Percentiles rank a stretch among this genome's conserved stretches.
Evolutionary conservation across 257 asterid species (phyloP).

Genomic region (Solanum tacnaense): DNA sequence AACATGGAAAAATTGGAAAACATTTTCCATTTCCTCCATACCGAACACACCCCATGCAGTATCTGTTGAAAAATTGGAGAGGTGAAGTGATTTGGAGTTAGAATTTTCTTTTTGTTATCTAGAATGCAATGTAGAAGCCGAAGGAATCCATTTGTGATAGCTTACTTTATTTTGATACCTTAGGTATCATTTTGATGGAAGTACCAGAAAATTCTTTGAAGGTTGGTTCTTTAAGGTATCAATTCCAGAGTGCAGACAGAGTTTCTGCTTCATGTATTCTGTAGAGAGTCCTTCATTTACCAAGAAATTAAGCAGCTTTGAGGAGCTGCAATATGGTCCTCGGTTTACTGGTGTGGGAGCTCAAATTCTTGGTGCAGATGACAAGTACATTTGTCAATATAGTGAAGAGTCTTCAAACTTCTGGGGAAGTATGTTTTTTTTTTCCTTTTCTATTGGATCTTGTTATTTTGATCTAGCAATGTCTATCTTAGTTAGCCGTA

Average conservation of each 20-base stretch:
- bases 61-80: neutral
- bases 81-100: neutral
- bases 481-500: neutral
- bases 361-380: slow-evolving; percentile 94
- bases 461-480: neutral
- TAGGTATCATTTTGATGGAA: slow-evolving; percentile 96
- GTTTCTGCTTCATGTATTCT: slow-evolving; percentile 96
- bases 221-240: slow-evolving; percentile 98
- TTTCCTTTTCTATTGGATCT: neutral
- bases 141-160: neutral
- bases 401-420: slow-evolving; percentile 62
- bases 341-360: slow-evolving; percentile 95
- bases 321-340: slow-evolving; percentile 55
- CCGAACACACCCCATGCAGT: neutral
- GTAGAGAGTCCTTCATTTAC: slow-evolving; percentile 76
- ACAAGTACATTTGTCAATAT: slow-evolving; percentile 87
- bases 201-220: slow-evolving; percentile 69
- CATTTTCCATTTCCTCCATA: neutral
- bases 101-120: neutral
- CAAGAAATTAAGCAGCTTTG: slow-evolving; percentile 45
- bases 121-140: neutral
- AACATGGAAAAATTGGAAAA: neutral
- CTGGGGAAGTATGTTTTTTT: slow-evolving; percentile 65
- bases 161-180: neutral
- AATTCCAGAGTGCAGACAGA: slow-evolving; percentile 91